Evolutionary conservation across 2,329 filamentous ascomycete species (phyloP).

Genomic region (Sporothrix dimorphospora): DNA sequence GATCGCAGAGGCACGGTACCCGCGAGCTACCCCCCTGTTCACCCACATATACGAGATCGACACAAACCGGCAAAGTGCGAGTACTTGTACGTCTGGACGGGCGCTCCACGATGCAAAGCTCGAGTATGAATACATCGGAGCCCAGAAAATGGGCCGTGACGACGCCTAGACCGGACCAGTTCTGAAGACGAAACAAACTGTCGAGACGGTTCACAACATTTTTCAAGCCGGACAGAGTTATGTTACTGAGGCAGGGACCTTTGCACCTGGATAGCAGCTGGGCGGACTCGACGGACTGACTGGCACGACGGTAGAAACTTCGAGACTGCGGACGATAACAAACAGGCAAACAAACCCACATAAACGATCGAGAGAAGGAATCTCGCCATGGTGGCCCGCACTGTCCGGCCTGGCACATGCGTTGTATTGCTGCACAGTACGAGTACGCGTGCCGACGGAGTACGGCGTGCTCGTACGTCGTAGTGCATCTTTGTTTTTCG

Average conservation of each 20-base stretch:
- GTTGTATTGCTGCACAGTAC: conserved; percentile 19
- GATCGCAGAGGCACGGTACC: conserved; percentile 14
- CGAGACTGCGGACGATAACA: not conserved
- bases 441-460: not conserved
- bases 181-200: not conserved
- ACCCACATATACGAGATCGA: conserved; percentile 17
- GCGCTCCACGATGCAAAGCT: not conserved
- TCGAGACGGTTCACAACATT: not conserved
- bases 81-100: not conserved
- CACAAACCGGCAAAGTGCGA: not conserved
- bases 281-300: not conserved
- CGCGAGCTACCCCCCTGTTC: conserved; percentile 12
- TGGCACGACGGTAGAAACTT: not conserved
- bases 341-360: not conserved
- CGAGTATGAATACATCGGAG: not conserved
- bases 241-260: conserved; percentile 1
- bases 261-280: not conserved
- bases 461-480: not conserved
- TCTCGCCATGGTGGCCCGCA: conserved; percentile 19
- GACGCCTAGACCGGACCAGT: conserved; percentile 1
- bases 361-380: not conserved
- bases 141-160: not conserved
- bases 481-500: conserved; percentile 22
- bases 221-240: not conserved
- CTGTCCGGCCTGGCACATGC: conserved; percentile 12